Conservation (phyloP, 768 basidiomycete species). For the Krasilnikovozyma curviuscula region DNA sequence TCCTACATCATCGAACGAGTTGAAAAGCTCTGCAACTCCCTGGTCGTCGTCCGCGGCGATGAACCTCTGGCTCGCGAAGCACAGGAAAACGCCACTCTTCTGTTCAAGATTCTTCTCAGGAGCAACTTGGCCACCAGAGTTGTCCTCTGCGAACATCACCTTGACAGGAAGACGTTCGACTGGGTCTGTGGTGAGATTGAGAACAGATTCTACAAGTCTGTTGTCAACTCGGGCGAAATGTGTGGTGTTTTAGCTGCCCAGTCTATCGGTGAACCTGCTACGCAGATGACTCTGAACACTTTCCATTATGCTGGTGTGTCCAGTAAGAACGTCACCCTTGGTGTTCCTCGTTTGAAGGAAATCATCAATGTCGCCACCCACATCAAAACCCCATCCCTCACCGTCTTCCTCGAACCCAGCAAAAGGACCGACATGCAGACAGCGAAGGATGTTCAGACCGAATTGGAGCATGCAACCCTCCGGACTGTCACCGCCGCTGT, state of each 20-base stretch:
- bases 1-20: slow-evolving; percentile 66
- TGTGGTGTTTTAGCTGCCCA: slow-evolving; percentile 94
- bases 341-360: slow-evolving; percentile 96
- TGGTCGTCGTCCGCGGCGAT: slow-evolving; percentile 73
- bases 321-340: slow-evolving; percentile 97
- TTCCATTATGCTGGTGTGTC: slow-evolving; percentile 99
- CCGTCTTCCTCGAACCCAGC: slow-evolving; percentile 63
- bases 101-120: slow-evolving; percentile 83
- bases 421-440: slow-evolving; percentile 40
- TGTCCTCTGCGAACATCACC: slow-evolving; percentile 69
- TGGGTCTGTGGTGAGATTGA: slow-evolving; percentile 96
- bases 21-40: slow-evolving; percentile 47
- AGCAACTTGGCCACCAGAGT: slow-evolving; percentile 70
- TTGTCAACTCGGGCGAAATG: slow-evolving; percentile 94
- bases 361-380: slow-evolving; percentile 98
- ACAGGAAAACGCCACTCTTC: slow-evolving; percentile 72
- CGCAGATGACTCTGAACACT: slow-evolving; percentile 98
- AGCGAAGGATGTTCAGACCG: slow-evolving; percentile 80
- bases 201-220: slow-evolving; percentile 79
- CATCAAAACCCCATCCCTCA: slow-evolving; percentile 95
- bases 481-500: slow-evolving; percentile 86
- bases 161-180: slow-evolving; percentile 85
- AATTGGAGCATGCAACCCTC: slow-evolving; percentile 79
- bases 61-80: slow-evolving; percentile 54
- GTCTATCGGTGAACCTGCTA: slow-evolving; percentile 97